Percentiles rank a stretch among this genome's conserved stretches.
phyloP scores from a whole-genome alignment of 2,329 filamentous ascomycete species.

The Grosmannia penicillata region DNA sequence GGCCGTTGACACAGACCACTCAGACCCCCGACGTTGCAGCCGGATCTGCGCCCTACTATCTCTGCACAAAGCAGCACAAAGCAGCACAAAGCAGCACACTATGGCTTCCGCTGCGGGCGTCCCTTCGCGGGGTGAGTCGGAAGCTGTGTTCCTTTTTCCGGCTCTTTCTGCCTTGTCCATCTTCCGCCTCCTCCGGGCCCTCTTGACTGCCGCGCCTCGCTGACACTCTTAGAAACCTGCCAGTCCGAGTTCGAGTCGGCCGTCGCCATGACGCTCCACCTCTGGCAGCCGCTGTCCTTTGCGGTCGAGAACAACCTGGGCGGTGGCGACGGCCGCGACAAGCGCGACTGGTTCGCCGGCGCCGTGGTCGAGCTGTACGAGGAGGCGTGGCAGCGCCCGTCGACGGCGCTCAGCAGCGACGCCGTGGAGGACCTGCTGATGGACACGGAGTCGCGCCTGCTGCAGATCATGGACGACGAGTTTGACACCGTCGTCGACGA shows the following conservation, averaged over 20 bases:
- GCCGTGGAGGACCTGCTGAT: slow-evolving; percentile 43
- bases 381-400: slow-evolving; percentile 11
- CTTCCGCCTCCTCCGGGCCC: background rate
- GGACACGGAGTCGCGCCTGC: slow-evolving; percentile 69
- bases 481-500: slow-evolving; percentile 91
- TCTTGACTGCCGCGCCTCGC: background rate
- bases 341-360: slow-evolving; percentile 93
- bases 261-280: slow-evolving; percentile 69
- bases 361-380: slow-evolving; percentile 67
- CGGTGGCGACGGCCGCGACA: slow-evolving; percentile 66
- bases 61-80: no score
- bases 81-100: no score
- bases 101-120: background rate
- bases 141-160: no score
- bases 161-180: background rate
- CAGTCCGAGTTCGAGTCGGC: slow-evolving; percentile 67
- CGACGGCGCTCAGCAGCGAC: slow-evolving; percentile 12
- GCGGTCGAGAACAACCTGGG: slow-evolving; percentile 83
- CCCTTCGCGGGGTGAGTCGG: background rate
- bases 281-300: slow-evolving; percentile 78
- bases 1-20: no score
- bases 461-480: slow-evolving; percentile 90
- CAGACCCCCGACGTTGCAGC: no score
- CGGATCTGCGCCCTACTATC: no score
- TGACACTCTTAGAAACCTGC: slow-evolving; percentile 27